These are phyloP conservation scores for Saccharomycopsis javanensis DNA, from an alignment of 805 yeast genomes.

Conservation along the genomic window DNA sequence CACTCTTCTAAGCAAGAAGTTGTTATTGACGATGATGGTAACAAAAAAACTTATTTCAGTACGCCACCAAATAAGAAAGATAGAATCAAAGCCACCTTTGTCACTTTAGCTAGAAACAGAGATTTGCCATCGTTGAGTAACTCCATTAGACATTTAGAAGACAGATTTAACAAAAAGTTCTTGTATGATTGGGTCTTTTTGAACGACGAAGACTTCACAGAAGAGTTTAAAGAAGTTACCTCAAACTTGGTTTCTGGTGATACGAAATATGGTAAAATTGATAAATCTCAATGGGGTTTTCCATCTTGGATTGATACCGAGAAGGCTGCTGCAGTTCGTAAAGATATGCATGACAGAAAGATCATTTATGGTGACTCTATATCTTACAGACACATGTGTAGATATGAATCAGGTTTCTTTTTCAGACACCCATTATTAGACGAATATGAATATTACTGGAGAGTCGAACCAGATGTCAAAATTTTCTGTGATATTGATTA, in stretches of 20 bases:
- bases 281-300: conserved; percentile 79
- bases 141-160: conserved; percentile 74
- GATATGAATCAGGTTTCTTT: conserved; percentile 86
- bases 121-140: conserved; percentile 54
- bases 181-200: conserved; percentile 93
- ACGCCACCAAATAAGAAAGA: conserved; percentile 32
- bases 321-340: conserved; percentile 49
- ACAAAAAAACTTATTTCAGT: conserved; percentile 10
- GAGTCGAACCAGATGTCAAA: conserved; percentile 82
- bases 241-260: conserved; percentile 62
- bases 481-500: conserved; percentile 75
- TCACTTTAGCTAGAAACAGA: conserved; percentile 67
- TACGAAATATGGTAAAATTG: conserved; percentile 70
- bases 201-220: conserved; percentile 77
- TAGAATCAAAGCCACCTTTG: conserved; percentile 58
- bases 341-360: conserved; percentile 39
- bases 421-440: conserved; percentile 64
- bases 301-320: conserved; percentile 75
- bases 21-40: conserved; percentile 11
- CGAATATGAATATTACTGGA: conserved; percentile 88
- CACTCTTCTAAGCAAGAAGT: conserved; percentile 2
- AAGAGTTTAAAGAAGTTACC: conserved; percentile 67
- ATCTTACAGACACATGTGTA: conserved; percentile 84
- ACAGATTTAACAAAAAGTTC: conserved; percentile 72
- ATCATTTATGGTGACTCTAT: conserved; percentile 58